Base-by-base conservation (phyloP, 2,329 filamentous ascomycete genomes). In the Colletotrichum navitas region DNA sequence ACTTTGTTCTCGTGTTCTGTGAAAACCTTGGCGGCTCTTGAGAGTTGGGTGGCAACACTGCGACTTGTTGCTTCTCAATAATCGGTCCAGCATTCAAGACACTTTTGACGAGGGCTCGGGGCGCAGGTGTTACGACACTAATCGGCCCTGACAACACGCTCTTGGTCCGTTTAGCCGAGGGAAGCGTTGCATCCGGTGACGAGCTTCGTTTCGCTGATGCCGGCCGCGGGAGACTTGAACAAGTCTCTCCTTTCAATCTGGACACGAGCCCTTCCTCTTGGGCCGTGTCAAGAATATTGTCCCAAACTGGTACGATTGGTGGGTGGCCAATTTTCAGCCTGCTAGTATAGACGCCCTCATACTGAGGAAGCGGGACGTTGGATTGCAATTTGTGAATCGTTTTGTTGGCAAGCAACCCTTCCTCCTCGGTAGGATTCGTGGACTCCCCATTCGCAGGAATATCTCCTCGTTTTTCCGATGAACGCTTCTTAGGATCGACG, bases 341-440 rank as follows among this genome's bases (percentile, higher is more conserved):
- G 66, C 86, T 88, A 56, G 77, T 64, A 51, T 81, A 80, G 26
- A 89, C 67, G 1, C 86, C 86, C 26, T 77, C 75, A 29, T 65
- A 68, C 36, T 41, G 21, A 39, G 55, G 43, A 4, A 68, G 59
- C 1, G 54, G 45, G 0, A 56, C 24, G 29, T 70, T 43, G 32
- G 8, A 16, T 24, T 76, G 70, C 6, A 81, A 71, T 16, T 74
- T 73, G 6, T 74, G 75, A 68, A 73, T 63, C 18, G 49, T 70
- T 32, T n/a, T 56, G 24, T 61, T 67, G 16, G 63, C 32, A 45
- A 36, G 36, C 29, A 26, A 3, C 2, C 10, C 45, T 39, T 43
- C 16, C 26, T 36, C 5, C 1, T 52, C n/a, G 29, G 16, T 24
- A 34, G 3, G 5, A 16, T 34, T 32, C 34, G 26, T 58, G 21